A percentile compares a stretch with the other conserved stretches of the same genome.
phyloP scores from a whole-genome alignment of 2,329 filamentous ascomycete species.

The Neodidymelliopsis sp. region DNA sequence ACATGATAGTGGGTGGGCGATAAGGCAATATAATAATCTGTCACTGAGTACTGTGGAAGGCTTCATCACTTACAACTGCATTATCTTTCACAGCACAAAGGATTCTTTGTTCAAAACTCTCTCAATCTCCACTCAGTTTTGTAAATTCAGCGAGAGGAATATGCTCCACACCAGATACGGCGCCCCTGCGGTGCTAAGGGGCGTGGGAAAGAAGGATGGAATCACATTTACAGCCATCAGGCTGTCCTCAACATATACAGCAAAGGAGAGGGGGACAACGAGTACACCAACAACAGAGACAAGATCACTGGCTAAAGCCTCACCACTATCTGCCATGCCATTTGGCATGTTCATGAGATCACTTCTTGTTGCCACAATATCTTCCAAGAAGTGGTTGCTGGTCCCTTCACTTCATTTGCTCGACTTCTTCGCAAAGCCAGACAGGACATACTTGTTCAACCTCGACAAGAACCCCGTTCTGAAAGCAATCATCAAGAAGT shows the following conservation, averaged over 20 bases:
- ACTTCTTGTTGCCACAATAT: constrained; percentile 54
- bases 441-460: constrained; percentile 53
- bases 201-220: constrained; percentile 13
- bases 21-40: constrained; percentile 24
- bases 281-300: constrained; percentile 14
- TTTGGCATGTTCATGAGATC: constrained; percentile 40
- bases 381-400: constrained; percentile 55
- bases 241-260: constrained; percentile 12
- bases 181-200: constrained; percentile 15
- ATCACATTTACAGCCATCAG: constrained; percentile 13
- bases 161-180: constrained; percentile 17
- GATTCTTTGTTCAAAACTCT: background rate
- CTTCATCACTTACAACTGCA: background rate
- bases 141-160: background rate
- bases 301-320: constrained; percentile 1
- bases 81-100: background rate
- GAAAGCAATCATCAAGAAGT: constrained; percentile 75
- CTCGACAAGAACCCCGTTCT: constrained; percentile 78
- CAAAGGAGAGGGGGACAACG: constrained; percentile 5
- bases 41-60: background rate
- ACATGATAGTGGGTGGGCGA: constrained; percentile 23
- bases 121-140: background rate
- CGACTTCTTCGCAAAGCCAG: constrained; percentile 50
- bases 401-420: constrained; percentile 50
- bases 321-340: constrained; percentile 37